phyloP scores from a whole-genome alignment of 805 yeast species.

The Blastobotrys parvus region DNA sequence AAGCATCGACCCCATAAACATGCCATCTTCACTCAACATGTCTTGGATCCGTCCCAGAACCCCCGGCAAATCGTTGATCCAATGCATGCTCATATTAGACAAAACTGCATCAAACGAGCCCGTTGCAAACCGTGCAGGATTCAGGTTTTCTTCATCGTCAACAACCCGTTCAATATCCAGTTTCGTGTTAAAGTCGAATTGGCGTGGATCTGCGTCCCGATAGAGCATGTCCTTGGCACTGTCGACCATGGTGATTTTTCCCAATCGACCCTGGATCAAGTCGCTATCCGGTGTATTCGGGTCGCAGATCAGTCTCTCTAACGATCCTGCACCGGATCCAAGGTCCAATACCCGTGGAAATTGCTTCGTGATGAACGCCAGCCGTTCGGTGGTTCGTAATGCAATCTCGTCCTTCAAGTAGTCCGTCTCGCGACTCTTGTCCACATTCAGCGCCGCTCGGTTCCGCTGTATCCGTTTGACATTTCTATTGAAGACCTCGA shows the following conservation, averaged over 20 bases:
- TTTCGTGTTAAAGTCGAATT: conserved; percentile 33
- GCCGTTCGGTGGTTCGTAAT: conserved; percentile 59
- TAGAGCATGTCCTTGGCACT: conserved; percentile 44
- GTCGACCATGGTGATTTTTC: conserved; percentile 58
- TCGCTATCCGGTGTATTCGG: conserved; percentile 42
- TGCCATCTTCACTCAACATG: conserved; percentile 67
- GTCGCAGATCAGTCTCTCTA: conserved; percentile 35
- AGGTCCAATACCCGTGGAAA: conserved; percentile 57
- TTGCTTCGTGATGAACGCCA: conserved; percentile 61
- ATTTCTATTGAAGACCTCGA: conserved; percentile 53
- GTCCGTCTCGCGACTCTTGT: conserved; percentile 50
- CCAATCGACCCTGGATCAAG: conserved; percentile 44
- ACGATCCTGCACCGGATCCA: conserved; percentile 66
- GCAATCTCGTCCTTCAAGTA: conserved; percentile 72
- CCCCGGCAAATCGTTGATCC: conserved; percentile 80
- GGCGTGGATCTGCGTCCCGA: conserved; percentile 38
- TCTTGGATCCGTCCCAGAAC: conserved; percentile 47
- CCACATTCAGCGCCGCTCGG: conserved; percentile 39
- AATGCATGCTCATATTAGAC: conserved; percentile 66
- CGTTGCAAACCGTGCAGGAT: conserved; percentile 33
- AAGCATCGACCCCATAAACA: conserved; percentile 71
- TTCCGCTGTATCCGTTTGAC: conserved; percentile 56
- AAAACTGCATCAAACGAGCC: conserved; percentile 59
- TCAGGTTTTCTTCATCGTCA: conserved; percentile 60
- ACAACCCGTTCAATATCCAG: conserved; percentile 43